Conservation (phyloP, 305 asterid genomes). For the Petunia hybrid region DNA sequence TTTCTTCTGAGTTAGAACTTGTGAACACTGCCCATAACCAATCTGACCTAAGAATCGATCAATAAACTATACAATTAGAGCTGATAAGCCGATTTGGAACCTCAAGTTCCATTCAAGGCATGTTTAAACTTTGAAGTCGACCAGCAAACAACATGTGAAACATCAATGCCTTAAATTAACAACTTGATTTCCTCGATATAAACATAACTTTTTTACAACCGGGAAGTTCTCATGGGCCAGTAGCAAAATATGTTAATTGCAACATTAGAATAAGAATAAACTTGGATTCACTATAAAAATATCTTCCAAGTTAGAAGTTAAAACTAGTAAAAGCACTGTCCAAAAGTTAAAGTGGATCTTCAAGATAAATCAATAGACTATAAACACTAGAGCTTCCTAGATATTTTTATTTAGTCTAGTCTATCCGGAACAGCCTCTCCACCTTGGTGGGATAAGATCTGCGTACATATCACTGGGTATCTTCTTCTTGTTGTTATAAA, state of each 20-base stretch:
- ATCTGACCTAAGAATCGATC: slow-evolving; percentile 11
- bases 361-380: not conserved
- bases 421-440: too few species aligned
- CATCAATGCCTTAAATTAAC: too few species aligned
- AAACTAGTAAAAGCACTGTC: not conserved
- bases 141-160: not conserved
- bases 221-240: too few species aligned
- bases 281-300: not conserved
- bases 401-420: too few species aligned
- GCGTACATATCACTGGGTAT: too few species aligned
- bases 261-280: slow-evolving; percentile 25
- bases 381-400: not conserved
- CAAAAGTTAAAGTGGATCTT: not conserved
- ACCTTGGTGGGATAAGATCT: too few species aligned
- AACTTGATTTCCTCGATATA: not conserved
- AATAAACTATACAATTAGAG: not conserved
- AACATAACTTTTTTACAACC: not conserved
- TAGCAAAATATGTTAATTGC: not conserved
- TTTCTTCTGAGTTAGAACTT: slow-evolving; percentile 1
- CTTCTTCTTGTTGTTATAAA: too few species aligned
- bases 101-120: not conserved
- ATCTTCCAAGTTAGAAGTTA: not conserved
- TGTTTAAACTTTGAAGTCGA: not conserved
- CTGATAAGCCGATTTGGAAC: slow-evolving; percentile 8
- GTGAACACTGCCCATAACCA: not conserved